phyloP scores from a whole-genome alignment of 768 basidiomycete genomes.

The Tephrocybe sp. region DNA sequence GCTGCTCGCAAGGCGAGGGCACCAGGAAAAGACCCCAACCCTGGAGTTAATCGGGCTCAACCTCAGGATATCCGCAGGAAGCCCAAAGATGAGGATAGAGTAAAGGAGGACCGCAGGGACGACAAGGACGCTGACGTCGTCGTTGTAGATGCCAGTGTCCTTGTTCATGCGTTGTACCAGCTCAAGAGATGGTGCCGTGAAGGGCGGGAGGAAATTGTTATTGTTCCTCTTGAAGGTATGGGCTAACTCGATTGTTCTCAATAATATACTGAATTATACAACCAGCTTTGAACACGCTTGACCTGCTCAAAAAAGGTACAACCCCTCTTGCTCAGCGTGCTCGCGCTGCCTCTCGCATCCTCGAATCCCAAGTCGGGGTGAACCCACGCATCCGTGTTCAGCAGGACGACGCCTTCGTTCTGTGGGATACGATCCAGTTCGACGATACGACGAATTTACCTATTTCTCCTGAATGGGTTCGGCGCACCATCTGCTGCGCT shows the following conservation, averaged over 20 bases:
- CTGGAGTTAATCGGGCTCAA: conserved; percentile 9
- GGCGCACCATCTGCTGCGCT: conserved; percentile 80
- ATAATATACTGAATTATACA: neutral
- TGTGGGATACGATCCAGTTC: conserved; percentile 73
- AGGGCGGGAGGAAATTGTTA: conserved; percentile 71
- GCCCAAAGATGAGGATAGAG: conserved; percentile 28
- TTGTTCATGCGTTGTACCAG: conserved; percentile 73
- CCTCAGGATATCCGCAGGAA: conserved; percentile 21
- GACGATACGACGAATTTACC: conserved; percentile 26
- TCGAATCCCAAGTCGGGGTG: conserved; percentile 83
- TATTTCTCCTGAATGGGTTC: conserved; percentile 78
- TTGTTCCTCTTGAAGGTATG: conserved; percentile 87
- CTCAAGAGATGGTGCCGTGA: conserved; percentile 82
- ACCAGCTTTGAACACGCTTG: conserved; percentile 84
- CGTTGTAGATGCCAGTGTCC: conserved; percentile 78
- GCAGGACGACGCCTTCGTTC: conserved; percentile 77
- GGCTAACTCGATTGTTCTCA: conserved; percentile 9
- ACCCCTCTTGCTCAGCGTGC: conserved; percentile 77
- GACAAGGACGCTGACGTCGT: conserved; percentile 71
- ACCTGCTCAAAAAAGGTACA: conserved; percentile 89
- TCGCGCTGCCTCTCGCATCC: conserved; percentile 81
- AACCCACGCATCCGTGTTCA: conserved; percentile 82
- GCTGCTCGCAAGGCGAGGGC: conserved; percentile 17
- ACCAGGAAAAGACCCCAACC: conserved; percentile 6
- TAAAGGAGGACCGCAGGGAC: conserved; percentile 16